phyloP scores from a whole-genome alignment of 108 stramenopile species.

The Aurantiochytrium sp. region DNA sequence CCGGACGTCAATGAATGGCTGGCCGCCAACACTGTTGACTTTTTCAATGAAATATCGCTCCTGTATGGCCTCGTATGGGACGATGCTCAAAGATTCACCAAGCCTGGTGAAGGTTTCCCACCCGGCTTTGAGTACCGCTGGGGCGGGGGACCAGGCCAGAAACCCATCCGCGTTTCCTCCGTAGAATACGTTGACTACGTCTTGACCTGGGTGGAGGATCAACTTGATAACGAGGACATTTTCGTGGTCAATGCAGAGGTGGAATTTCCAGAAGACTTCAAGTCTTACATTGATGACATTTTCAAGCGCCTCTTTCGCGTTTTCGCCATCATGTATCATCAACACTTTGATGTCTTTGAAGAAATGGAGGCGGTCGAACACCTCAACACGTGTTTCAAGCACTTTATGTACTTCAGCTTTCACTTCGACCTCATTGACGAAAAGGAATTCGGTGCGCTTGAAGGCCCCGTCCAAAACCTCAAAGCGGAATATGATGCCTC shows the following conservation, averaged over 20 bases:
- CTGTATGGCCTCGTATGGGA: too few relatives aligned
- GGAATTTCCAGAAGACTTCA: conserved; percentile 40
- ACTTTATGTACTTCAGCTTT: conserved; percentile 48
- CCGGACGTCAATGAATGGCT: conserved; percentile 13
- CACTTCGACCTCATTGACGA: conserved; percentile 43
- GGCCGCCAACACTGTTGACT: too few relatives aligned
- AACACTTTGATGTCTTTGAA: conserved; percentile 39
- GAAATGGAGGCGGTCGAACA: conserved; percentile 43
- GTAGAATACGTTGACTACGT: conserved; percentile 48
- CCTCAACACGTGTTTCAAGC: conserved; percentile 62
- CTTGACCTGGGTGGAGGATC: conserved; percentile 54
- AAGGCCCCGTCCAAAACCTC: neutral
- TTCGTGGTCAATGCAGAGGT: neutral
- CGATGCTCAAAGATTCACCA: too few relatives aligned
- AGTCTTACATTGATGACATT: conserved; percentile 24
- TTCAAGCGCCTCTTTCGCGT: conserved; percentile 51
- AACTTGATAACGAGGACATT: conserved; percentile 44
- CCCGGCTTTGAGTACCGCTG: conserved; percentile 33
- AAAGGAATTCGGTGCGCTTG: neutral
- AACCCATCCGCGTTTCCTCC: conserved; percentile 16
- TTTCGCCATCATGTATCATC: conserved; percentile 50
- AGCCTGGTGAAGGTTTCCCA: conserved; percentile 16
- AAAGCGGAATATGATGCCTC: neutral
- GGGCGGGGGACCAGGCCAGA: neutral
- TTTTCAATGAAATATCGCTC: too few relatives aligned